These are phyloP conservation scores for Trypanosoma boissoni DNA, from an alignment of 208 protist genomes.

Conservation along the genomic window DNA sequence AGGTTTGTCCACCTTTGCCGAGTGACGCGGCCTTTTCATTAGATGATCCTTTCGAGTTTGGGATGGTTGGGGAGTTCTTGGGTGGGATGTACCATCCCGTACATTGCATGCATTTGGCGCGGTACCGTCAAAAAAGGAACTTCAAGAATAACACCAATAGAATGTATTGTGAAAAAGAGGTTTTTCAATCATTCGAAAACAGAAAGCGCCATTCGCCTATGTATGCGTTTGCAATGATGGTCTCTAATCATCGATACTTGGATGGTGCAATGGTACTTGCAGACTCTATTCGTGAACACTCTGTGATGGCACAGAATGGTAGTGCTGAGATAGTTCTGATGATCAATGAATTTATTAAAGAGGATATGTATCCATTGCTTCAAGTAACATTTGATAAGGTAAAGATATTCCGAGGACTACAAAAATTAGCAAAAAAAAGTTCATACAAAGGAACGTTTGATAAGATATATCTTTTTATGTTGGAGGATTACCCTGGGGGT, in stretches of 20 bases:
- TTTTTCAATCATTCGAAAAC: not conserved
- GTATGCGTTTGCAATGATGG: slow-evolving; percentile 29
- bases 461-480: slow-evolving; percentile 29
- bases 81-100: slow-evolving; percentile 25
- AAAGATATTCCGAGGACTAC: slow-evolving; percentile 19
- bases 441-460: slow-evolving; percentile 30
- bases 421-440: slow-evolving; percentile 18
- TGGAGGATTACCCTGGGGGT: slow-evolving; percentile 25
- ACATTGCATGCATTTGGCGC: slow-evolving; percentile 6
- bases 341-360: slow-evolving; percentile 21
- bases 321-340: slow-evolving; percentile 27
- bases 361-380: slow-evolving; percentile 24
- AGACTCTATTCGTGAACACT: slow-evolving; percentile 28
- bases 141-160: no score
- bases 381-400: slow-evolving; percentile 25
- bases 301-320: slow-evolving; percentile 10
- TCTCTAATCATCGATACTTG: slow-evolving; percentile 28
- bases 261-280: slow-evolving; percentile 32
- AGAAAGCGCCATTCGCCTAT: slow-evolving; percentile 4
- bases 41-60: slow-evolving; percentile 18
- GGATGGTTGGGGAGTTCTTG: slow-evolving; percentile 22
- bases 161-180: slow-evolving; percentile 2
- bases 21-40: slow-evolving; percentile 5
- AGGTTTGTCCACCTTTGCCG: slow-evolving; percentile 17
- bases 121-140: not conserved